Percentiles rank a stretch among this genome's conserved stretches.
Conservation (phyloP, 2,329 filamentous ascomycete species). For the Botryotinia convoluta region DNA sequence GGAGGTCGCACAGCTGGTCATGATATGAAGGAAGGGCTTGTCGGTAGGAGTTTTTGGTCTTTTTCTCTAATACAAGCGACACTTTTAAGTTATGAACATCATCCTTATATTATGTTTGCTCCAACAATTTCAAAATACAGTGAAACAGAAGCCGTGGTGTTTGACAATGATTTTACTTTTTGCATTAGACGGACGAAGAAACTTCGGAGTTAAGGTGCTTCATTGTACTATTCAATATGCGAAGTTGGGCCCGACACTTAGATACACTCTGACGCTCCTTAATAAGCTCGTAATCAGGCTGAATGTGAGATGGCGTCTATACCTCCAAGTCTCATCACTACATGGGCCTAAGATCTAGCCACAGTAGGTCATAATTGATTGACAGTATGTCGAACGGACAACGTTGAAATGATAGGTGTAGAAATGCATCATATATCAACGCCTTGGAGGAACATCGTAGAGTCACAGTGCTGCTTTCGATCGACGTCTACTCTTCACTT, state of each 20-base stretch:
- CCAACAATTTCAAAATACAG: background rate
- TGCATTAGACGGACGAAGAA: background rate
- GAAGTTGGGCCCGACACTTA: background rate
- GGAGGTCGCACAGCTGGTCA: background rate
- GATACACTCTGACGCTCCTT: background rate
- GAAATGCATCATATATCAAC: background rate
- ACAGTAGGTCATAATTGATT: background rate
- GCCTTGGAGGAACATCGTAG: background rate
- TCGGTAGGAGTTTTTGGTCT: background rate
- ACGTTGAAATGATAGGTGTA: background rate
- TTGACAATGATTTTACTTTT: background rate
- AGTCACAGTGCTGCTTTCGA: background rate
- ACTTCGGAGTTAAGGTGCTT: background rate
- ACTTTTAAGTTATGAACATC: background rate
- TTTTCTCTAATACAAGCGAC: conserved; percentile 9
- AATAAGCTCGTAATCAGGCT: too few species aligned
- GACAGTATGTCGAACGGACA: background rate
- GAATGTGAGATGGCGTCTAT: background rate
- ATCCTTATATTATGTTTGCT: background rate
- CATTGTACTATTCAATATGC: background rate
- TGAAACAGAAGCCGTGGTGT: background rate
- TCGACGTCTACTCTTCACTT: background rate
- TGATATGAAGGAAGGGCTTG: background rate
- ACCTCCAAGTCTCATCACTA: background rate
- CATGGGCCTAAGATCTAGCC: too few species aligned